Conservation (phyloP, 805 yeast genomes). For the Cephaloascus albidus region DNA sequence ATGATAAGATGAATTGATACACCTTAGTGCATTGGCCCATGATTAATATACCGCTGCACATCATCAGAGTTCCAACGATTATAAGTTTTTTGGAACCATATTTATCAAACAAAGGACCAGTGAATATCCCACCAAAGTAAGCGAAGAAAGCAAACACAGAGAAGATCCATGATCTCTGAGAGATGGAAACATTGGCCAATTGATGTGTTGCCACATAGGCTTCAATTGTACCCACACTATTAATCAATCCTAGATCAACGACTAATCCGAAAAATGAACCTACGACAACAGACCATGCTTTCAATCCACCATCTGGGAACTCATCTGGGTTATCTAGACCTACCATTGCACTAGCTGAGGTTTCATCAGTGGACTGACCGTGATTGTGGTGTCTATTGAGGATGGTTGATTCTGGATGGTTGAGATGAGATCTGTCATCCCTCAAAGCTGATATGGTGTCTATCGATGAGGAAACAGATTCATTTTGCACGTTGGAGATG, state of each 20-base stretch:
- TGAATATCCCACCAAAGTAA: slow-evolving; percentile 37
- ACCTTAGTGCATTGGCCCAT: slow-evolving; percentile 43
- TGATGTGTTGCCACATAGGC: slow-evolving; percentile 50
- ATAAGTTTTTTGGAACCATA: slow-evolving; percentile 43
- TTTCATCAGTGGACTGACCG: no score
- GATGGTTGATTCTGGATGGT: no score
- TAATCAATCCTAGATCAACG: slow-evolving; percentile 46
- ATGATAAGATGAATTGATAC: slow-evolving; percentile 54
- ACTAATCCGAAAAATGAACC: slow-evolving; percentile 52
- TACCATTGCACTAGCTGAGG: background rate
- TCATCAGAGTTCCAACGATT: slow-evolving; percentile 28
- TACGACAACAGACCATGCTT: slow-evolving; percentile 45
- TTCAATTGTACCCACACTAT: slow-evolving; percentile 55
- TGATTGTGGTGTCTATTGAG: no score
- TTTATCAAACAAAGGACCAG: slow-evolving; percentile 57
- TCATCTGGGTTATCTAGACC: slow-evolving; percentile 1
- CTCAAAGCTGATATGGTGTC: no score
- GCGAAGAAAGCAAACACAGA: slow-evolving; percentile 44
- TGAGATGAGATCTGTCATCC: no score
- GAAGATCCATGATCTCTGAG: slow-evolving; percentile 56
- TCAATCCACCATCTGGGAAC: slow-evolving; percentile 50
- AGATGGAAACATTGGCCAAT: slow-evolving; percentile 29
- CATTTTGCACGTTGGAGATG: background rate
- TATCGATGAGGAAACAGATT: background rate
- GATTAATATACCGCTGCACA: slow-evolving; percentile 43